Evolutionary conservation across 192 early-diverging fungal species (phyloP).

Genomic region (Diversispora eburnea): DNA sequence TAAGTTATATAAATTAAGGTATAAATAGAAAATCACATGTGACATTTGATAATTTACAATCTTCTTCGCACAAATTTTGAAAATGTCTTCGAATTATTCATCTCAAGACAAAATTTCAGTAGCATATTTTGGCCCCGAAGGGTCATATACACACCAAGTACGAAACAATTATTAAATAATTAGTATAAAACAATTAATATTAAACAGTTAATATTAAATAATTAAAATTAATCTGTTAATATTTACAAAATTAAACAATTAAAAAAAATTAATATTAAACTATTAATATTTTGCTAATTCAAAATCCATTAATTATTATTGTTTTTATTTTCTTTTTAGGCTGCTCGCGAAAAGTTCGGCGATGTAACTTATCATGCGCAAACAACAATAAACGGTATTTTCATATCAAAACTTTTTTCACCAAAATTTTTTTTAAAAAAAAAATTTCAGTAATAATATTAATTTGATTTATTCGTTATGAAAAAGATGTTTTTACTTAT

Average conservation of each 20-base stretch:
- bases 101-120: constrained; percentile 77
- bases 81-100: constrained; percentile 25
- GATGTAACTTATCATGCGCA: constrained; percentile 72
- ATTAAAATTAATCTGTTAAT: not conserved
- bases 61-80: too few species aligned
- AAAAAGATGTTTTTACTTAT: constrained; percentile 71
- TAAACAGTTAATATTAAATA: not conserved
- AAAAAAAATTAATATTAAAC: not conserved
- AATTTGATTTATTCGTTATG: not conserved
- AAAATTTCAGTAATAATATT: not conserved
- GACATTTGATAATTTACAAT: too few species aligned
- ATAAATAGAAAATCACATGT: too few species aligned
- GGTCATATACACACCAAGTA: constrained; percentile 88
- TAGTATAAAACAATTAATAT: too few species aligned
- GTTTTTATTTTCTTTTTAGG: not conserved
- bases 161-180: constrained; percentile 34
- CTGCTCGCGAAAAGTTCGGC: constrained; percentile 60
- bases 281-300: not conserved
- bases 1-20: too few species aligned
- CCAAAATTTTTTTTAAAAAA: not conserved
- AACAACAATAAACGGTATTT: constrained; percentile 47
- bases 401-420: not conserved
- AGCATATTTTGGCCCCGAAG: constrained; percentile 86
- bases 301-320: not conserved
- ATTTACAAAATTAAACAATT: not conserved